These are phyloP conservation scores for Forsythia suspensa DNA, from an alignment of 257 asterid genomes.

Conservation along the genomic window DNA sequence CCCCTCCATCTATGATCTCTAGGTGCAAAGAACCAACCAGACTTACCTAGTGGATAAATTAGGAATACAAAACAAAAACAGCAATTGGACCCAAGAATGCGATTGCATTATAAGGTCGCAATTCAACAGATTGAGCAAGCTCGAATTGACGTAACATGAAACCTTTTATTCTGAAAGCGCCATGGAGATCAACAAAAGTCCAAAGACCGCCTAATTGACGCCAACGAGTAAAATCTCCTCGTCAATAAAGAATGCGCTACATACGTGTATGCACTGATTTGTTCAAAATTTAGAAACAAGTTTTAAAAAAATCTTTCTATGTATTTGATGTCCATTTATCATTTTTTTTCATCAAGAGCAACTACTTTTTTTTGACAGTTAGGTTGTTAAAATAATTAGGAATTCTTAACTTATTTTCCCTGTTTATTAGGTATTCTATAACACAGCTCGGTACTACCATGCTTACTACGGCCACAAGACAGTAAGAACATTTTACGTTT, in stretches of 20 bases:
- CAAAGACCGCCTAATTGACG: too few species aligned
- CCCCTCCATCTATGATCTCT: neutral
- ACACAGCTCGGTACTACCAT: constrained; percentile 87
- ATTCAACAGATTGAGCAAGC: too few species aligned
- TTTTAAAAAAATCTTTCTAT: neutral
- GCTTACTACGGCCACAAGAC: constrained; percentile 96
- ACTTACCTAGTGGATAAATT: too few species aligned
- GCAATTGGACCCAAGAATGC: too few species aligned
- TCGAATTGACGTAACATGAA: too few species aligned
- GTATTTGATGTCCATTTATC: neutral
- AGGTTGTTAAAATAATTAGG: neutral
- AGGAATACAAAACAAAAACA: too few species aligned
- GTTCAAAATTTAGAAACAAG: neutral
- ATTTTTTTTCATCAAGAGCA: neutral
- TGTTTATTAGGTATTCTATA: constrained; percentile 60
- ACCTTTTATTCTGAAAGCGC: too few species aligned
- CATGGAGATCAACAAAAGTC: too few species aligned
- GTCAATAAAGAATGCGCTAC: too few species aligned
- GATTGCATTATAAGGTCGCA: too few species aligned
- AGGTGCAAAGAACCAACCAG: too few species aligned
- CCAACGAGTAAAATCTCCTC: too few species aligned
- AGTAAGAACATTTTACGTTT: constrained; percentile 45
- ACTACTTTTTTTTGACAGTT: neutral
- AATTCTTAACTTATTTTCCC: constrained; percentile 14
- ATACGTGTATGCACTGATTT: neutral